These are phyloP conservation scores for Metschnikowia lochheadii DNA, from an alignment of 805 yeast species.

Conservation along the genomic window DNA sequence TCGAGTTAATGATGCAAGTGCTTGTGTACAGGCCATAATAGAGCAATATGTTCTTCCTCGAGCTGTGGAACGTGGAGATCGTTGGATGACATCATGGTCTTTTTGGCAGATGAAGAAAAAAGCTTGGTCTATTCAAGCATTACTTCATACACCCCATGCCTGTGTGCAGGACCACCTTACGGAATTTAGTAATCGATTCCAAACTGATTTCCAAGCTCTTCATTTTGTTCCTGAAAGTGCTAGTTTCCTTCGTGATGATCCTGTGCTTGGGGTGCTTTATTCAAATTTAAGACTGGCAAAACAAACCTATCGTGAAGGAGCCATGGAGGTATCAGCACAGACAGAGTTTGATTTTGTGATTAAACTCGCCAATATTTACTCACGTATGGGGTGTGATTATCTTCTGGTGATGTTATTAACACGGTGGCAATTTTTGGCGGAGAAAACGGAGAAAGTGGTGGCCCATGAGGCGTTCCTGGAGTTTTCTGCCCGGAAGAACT, in stretches of 20 bases:
- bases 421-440: slow-evolving; percentile 59
- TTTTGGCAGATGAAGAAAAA: slow-evolving; percentile 55
- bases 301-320: slow-evolving; percentile 46
- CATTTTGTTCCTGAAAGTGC: slow-evolving; percentile 18
- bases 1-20: slow-evolving; percentile 51
- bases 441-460: background rate
- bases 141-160: slow-evolving; percentile 52
- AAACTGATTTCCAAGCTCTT: slow-evolving; percentile 12
- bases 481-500: slow-evolving; percentile 10
- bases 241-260: slow-evolving; percentile 68
- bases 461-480: slow-evolving; percentile 15
- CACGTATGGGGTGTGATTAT: slow-evolving; percentile 89
- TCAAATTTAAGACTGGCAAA: slow-evolving; percentile 53
- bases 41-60: slow-evolving; percentile 48
- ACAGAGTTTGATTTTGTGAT: slow-evolving; percentile 60
- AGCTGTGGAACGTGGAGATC: slow-evolving; percentile 59
- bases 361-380: slow-evolving; percentile 62
- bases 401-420: slow-evolving; percentile 58
- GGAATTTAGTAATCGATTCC: slow-evolving; percentile 22
- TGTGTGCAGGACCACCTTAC: slow-evolving; percentile 22
- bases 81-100: slow-evolving; percentile 82
- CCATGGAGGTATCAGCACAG: slow-evolving; percentile 37
- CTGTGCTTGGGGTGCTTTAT: slow-evolving; percentile 69
- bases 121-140: slow-evolving; percentile 54
- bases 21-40: slow-evolving; percentile 41